Evolutionary conservation across 2,329 filamentous ascomycete species (phyloP), one percentile per base, ranked within the genome.

Genomic region (Colletotrichum abscissum): DNA sequence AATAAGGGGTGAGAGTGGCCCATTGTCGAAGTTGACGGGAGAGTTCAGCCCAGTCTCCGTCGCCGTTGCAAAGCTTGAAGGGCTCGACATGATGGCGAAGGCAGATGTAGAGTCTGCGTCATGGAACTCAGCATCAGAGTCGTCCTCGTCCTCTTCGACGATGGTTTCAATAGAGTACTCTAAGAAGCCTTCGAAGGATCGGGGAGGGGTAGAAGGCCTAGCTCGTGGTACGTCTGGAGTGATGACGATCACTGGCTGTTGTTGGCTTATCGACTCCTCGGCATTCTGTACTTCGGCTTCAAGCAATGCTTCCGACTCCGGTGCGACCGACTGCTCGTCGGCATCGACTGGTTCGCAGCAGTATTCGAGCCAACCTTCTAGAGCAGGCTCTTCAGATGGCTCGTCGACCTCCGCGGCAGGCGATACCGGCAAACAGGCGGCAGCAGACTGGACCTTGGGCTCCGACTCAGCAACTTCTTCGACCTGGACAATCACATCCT

Each of bases 291-390:
- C 5, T 24, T 54, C 28, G 11, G 58, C 33, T 46, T 49, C 42
- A n/a, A 28, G 26, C 46, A 26, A 24, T 49, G 54, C 57, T 33
- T 72, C 69, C 28, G 30, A 26, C 52, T 68, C 54, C 55, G 63
- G 56, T n/a, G 63, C 59, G 26, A n/a, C 52, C 22, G 64, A 56
- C 22, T 62, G 30, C 28, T 72, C 72, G 42, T 73, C 72, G 9
- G 69, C 63, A 9, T 58, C 74, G 9, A 65, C 22, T 26, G 76
- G 67, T 24, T 73, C 69, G 57, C 73, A 74, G 28, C 67, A 72
- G 57, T 76, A 76, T 28, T 74, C 75, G 38, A 76, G 59, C 75
- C 75, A 76, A 24, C 75, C 75, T 52, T 74, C 75, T 19, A 75
- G 46, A 5, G 22, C 46, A 3, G 70, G 68, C 42, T 68, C 63